These are phyloP conservation scores for Leccinum boreale DNA, from an alignment of 768 basidiomycete species.

Conservation along the genomic window DNA sequence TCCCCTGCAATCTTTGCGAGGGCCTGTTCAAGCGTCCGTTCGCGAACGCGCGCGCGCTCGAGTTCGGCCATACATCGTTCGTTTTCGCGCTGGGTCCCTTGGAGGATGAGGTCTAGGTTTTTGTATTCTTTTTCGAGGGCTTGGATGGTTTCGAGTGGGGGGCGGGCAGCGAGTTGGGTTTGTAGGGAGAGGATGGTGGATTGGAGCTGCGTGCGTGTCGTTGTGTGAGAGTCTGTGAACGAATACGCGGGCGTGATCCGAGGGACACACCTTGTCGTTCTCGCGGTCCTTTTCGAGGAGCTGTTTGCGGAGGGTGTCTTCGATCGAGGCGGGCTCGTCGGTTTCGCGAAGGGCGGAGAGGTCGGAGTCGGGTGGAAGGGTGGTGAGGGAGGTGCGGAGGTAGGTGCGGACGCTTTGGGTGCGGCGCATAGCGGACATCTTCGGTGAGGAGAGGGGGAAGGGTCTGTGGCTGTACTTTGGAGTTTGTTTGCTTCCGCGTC, in stretches of 20 bases:
- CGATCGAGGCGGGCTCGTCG: slow-evolving; percentile 45
- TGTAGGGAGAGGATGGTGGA: slow-evolving; percentile 62
- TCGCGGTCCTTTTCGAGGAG: slow-evolving; percentile 67
- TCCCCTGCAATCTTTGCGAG: slow-evolving; percentile 68
- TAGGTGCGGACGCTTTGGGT: slow-evolving; percentile 62
- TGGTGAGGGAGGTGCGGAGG: slow-evolving; percentile 44
- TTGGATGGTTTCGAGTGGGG: slow-evolving; percentile 64
- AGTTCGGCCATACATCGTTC: slow-evolving; percentile 81
- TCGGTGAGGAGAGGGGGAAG: neutral
- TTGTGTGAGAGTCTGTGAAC: neutral
- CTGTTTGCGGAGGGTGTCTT: slow-evolving; percentile 61
- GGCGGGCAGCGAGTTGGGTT: slow-evolving; percentile 61
- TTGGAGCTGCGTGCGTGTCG: slow-evolving; percentile 44
- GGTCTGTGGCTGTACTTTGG: neutral
- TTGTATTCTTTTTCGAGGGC: slow-evolving; percentile 68
- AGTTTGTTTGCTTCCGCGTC: neutral
- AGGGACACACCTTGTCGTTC: slow-evolving; percentile 54
- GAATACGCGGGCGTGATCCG: neutral
- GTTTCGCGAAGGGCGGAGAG: slow-evolving; percentile 57
- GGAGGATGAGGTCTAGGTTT: slow-evolving; percentile 69
- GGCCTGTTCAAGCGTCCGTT: slow-evolving; percentile 74
- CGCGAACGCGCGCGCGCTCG: slow-evolving; percentile 66
- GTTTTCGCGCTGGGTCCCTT: slow-evolving; percentile 84
- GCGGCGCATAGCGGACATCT: slow-evolving; percentile 45
- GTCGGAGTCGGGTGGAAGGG: slow-evolving; percentile 34